Conservation (phyloP, 257 asterid species). For the Coffea canephora region DNA sequence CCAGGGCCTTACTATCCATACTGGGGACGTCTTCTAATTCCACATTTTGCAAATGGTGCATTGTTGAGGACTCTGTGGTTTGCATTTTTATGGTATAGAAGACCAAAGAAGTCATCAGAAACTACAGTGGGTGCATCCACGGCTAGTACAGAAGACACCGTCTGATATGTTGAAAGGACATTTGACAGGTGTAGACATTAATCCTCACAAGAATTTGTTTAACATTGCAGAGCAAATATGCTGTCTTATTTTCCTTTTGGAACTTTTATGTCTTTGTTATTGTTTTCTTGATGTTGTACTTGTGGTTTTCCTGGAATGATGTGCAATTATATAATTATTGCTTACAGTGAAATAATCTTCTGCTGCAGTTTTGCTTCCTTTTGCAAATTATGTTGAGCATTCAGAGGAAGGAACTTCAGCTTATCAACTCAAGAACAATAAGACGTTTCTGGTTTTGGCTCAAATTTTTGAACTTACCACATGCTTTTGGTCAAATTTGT, state of each 20-base stretch:
- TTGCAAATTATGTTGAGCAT: neutral
- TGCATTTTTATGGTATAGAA: slow-evolving; percentile 62
- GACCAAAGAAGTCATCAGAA: slow-evolving; percentile 41
- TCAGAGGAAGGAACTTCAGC: neutral
- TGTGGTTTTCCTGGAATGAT: neutral
- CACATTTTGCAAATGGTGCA: slow-evolving; percentile 87
- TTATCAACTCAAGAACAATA: neutral
- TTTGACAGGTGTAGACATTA: slow-evolving; percentile 31
- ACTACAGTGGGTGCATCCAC: slow-evolving; percentile 23
- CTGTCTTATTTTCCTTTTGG: neutral
- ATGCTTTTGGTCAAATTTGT: neutral
- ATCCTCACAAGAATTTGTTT: neutral
- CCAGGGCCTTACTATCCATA: slow-evolving; percentile 94
- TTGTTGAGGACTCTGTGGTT: slow-evolving; percentile 76
- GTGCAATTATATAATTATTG: neutral
- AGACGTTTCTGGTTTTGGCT: neutral
- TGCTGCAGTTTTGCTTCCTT: neutral
- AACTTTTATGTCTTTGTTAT: neutral
- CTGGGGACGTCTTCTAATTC: slow-evolving; percentile 89
- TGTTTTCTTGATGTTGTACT: neutral
- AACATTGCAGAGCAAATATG: neutral
- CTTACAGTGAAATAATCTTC: neutral
- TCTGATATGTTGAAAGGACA: slow-evolving; percentile 14
- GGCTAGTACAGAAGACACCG: slow-evolving; percentile 22
- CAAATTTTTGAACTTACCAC: neutral